phyloP scores from a whole-genome alignment of 2,329 filamentous ascomycete genomes.

The Didymella segeticola region DNA sequence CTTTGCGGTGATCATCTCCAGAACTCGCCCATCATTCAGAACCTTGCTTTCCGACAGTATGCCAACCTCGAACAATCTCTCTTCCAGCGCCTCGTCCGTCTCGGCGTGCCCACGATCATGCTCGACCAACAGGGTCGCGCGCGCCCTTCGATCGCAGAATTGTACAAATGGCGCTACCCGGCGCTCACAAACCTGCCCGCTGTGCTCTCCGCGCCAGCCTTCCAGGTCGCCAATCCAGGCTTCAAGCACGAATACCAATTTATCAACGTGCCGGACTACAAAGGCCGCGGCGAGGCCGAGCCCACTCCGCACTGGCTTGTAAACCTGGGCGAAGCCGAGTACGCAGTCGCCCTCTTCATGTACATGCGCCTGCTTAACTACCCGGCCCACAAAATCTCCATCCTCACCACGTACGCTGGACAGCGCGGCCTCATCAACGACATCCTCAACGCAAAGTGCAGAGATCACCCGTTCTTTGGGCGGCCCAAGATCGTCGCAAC shows the following conservation, averaged over 20 bases:
- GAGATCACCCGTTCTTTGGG: slow-evolving; percentile 83
- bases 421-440: slow-evolving; percentile 88
- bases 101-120: slow-evolving; percentile 89
- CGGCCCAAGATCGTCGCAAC: slow-evolving; percentile 89
- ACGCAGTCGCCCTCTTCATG: slow-evolving; percentile 92
- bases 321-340: slow-evolving; percentile 96
- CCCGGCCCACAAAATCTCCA: slow-evolving; percentile 80
- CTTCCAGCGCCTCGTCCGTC: slow-evolving; percentile 86
- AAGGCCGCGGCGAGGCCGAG: slow-evolving; percentile 84
- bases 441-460: slow-evolving; percentile 83
- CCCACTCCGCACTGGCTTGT: slow-evolving; percentile 95
- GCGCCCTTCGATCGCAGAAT: slow-evolving; percentile 81
- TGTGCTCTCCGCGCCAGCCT: slow-evolving; percentile 73
- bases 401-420: slow-evolving; percentile 92
- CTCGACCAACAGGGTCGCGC: slow-evolving; percentile 95
- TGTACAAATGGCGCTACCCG: slow-evolving; percentile 94
- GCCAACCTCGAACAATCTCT: slow-evolving; percentile 95
- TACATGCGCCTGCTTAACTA: slow-evolving; percentile 98
- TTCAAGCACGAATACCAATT: slow-evolving; percentile 97
- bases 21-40: slow-evolving; percentile 95
- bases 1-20: slow-evolving; percentile 95
- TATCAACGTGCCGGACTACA: slow-evolving; percentile 93
- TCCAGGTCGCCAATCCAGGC: slow-evolving; percentile 83
- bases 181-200: slow-evolving; percentile 79
- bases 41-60: slow-evolving; percentile 90